Percentiles rank a stretch among this genome's conserved stretches.
Evolutionary conservation across 1,284 basidiomycete genomes (phyloP).

Genomic region (Cerrena zonata): DNA sequence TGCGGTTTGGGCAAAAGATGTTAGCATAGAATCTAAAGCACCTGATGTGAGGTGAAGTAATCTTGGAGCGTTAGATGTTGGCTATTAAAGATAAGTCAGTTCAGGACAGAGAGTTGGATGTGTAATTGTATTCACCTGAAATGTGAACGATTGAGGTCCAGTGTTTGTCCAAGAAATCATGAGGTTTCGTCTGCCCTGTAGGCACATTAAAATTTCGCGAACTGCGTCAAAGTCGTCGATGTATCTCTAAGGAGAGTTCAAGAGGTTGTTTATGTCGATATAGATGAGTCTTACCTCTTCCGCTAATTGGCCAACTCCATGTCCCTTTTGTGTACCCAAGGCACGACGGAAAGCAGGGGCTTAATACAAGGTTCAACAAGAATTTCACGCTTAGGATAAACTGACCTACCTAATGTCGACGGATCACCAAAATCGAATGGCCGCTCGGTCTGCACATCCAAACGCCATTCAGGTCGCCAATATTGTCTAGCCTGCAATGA

Average conservation of each 20-base stretch:
- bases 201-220: constrained; percentile 64
- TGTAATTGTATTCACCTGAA: constrained; percentile 22
- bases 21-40: constrained; percentile 59
- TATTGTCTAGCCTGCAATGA: constrained; percentile 57
- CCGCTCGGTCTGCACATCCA: constrained; percentile 36
- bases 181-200: constrained; percentile 64
- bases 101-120: no score
- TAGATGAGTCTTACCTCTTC: constrained; percentile 26
- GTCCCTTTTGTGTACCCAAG: constrained; percentile 26
- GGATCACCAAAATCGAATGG: constrained; percentile 59
- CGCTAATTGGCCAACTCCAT: constrained; percentile 25
- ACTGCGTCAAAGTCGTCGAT: constrained; percentile 69
- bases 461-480: constrained; percentile 60
- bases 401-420: constrained; percentile 55
- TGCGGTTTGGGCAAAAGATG: constrained; percentile 48
- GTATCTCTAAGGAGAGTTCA: constrained; percentile 41
- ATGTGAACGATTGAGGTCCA: constrained; percentile 21
- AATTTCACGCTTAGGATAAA: background rate
- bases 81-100: constrained; percentile 37
- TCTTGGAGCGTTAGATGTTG: constrained; percentile 47
- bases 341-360: constrained; percentile 43
- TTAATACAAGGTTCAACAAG: background rate
- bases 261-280: background rate
- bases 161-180: constrained; percentile 42
- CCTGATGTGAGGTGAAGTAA: constrained; percentile 59